These are phyloP conservation scores for apple (Malus domestica) DNA, from an alignment of 306 rosid species.

Conservation along the genomic window ASM211411v1 NC_041800.1:32420733-32421232, in stretches of 20 bases:
- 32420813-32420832: too few species aligned
- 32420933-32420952: not conserved
- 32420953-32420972: not conserved
- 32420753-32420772: too few species aligned
- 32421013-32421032: not conserved
- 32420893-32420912: too few species aligned
- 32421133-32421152: not conserved
- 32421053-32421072: conserved; percentile 1
- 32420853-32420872: too few species aligned
- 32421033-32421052: not conserved
- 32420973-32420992: not conserved
- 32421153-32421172: not conserved
- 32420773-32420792: too few species aligned
- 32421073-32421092: not conserved
- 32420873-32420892: too few species aligned
- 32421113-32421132: not conserved
- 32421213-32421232: not conserved
- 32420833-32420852: too few species aligned
- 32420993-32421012: not conserved
- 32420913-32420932: too few species aligned
- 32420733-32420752: too few species aligned
- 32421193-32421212: not conserved
- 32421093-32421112: not conserved
- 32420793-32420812: too few species aligned
- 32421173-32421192: not conserved